Evolutionary conservation across 2,329 filamentous ascomycete genomes (phyloP), one percentile per base, ranked within the genome.

Genomic region (Aspergillus jensenii): DNA sequence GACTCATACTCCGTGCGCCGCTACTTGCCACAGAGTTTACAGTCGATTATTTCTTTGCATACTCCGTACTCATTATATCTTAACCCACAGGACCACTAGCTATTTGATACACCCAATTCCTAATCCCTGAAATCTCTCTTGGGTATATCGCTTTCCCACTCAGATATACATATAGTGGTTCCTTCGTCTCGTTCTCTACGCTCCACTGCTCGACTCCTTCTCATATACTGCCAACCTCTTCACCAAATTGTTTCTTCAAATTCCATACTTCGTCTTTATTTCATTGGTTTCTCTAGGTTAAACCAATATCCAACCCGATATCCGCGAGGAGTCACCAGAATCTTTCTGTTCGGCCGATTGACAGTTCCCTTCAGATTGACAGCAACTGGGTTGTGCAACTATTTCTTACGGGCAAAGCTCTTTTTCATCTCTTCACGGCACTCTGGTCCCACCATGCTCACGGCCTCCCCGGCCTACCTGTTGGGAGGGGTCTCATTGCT

Each of bases 401-500:
- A 12, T 8, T 21, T 27, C 23, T n/a, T 31, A 27, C 37, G 48
- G 25, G 12, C 51, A 39, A 37, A 9, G 9, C 9, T 14, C 15
- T 27, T 43, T 35, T 15, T 19, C 45, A 12, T 27, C 39, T 39
- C 14, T 15, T 9, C 19, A 27, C 27, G 48, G 8, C 48, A 11
- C 52, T 17, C 15, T 55, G 37, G 25, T 17, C 39, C 27, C 37
- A 55, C 31, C 44, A 62, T 55, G 53, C 33, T 33, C 46, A 58
- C 54, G 52, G 49, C 53, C 46, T 59, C 56, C 23, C 47, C 48
- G 51, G 54, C 51, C 33, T 71, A 68, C 55, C 53, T 62, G n/a
- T 44, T 73, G 46, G 70, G 68, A 48, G 64, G 57, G 23, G 59
- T 59, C 19, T 64, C 70, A 7, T 47, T 70, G 11, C 37, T 66